Percentiles rank a stretch among this genome's conserved stretches.
Conservation (phyloP, 192 early-diverging fungal genomes). For the Irineochytrium annulatum region DNA sequence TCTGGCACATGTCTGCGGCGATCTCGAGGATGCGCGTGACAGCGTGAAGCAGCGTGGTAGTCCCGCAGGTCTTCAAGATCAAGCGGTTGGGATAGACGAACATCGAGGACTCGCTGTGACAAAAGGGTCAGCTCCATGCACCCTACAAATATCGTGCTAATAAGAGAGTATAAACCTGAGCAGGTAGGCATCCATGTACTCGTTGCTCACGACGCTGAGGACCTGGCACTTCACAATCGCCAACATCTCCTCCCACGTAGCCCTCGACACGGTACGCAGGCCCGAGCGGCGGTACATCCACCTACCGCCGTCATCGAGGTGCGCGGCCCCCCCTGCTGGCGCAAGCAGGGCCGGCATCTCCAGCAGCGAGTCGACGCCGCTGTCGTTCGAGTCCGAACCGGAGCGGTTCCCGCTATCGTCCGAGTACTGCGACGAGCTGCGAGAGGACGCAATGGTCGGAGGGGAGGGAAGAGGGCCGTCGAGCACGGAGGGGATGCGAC, state of each 20-base stretch:
- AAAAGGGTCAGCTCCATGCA: not conserved
- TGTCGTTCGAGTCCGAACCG: not conserved
- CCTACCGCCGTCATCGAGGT: constrained; percentile 34
- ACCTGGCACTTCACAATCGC: constrained; percentile 90
- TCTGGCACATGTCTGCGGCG: constrained; percentile 58
- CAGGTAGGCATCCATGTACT: constrained; percentile 84
- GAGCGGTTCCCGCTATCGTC: constrained; percentile 6
- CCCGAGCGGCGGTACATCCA: constrained; percentile 45
- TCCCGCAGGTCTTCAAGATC: constrained; percentile 97
- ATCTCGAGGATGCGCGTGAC: constrained; percentile 83
- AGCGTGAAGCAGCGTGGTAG: constrained; percentile 87
- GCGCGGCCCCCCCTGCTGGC: constrained; percentile 3
- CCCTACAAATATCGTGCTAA: not conserved
- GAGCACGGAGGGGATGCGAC: constrained; percentile 18
- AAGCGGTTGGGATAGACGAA: constrained; percentile 96
- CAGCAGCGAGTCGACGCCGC: constrained; percentile 15
- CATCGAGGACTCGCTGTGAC: constrained; percentile 86
- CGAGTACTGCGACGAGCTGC: not conserved
- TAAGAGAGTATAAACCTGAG: constrained; percentile 62
- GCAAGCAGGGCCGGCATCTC: not conserved
- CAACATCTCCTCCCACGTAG: constrained; percentile 90
- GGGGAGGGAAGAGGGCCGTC: constrained; percentile 19
- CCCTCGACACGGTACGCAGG: constrained; percentile 67
- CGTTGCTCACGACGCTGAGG: constrained; percentile 78
- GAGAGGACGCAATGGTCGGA: not conserved